A percentile compares a stretch with the other conserved stretches of the same genome.
Evolutionary conservation across 2,329 filamentous ascomycete genomes (phyloP).

Genomic region (Pestalotiopsis sp.): DNA sequence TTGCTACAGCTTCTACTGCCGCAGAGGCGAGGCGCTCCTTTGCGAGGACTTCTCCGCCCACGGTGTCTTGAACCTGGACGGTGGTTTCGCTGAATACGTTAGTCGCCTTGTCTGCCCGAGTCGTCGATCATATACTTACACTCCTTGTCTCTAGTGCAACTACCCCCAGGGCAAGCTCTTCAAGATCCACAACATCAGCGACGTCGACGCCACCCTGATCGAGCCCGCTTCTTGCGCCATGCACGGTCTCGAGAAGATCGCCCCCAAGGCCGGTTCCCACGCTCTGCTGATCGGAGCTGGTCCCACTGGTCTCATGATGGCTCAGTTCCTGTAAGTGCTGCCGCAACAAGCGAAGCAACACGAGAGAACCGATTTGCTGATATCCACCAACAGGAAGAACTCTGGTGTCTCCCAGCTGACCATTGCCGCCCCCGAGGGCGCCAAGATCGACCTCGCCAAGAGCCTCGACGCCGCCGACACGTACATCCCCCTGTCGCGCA

Average conservation of each 20-base stretch:
- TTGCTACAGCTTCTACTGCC: conserved; percentile 63
- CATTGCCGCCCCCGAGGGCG: conserved; percentile 67
- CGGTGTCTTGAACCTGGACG: conserved; percentile 64
- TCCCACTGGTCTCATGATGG: conserved; percentile 62
- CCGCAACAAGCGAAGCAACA: conserved; percentile 5
- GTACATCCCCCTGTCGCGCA: conserved; percentile 56
- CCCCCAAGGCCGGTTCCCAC: conserved; percentile 65
- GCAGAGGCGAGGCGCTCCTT: conserved; percentile 66
- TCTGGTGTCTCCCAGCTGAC: conserved; percentile 73
- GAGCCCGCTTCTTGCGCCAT: conserved; percentile 74
- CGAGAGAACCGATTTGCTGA: background rate
- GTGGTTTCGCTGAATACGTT: conserved; percentile 72
- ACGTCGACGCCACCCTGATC: conserved; percentile 70
- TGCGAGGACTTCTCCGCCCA: conserved; percentile 72
- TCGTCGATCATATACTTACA: background rate
- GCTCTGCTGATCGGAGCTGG: conserved; percentile 70
- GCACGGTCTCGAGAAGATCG: conserved; percentile 71
- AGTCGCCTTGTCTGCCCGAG: conserved; percentile 6
- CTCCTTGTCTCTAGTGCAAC: conserved; percentile 34
- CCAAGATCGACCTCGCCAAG: conserved; percentile 72
- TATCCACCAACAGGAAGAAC: conserved; percentile 28
- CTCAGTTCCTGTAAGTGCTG: conserved; percentile 30
- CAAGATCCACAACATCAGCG: conserved; percentile 66
- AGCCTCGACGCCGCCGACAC: conserved; percentile 56
- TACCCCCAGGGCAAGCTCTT: conserved; percentile 60